phyloP scores from a whole-genome alignment of 2,329 filamentous ascomycete species.

The Magnaporthiopsis poae region DNA sequence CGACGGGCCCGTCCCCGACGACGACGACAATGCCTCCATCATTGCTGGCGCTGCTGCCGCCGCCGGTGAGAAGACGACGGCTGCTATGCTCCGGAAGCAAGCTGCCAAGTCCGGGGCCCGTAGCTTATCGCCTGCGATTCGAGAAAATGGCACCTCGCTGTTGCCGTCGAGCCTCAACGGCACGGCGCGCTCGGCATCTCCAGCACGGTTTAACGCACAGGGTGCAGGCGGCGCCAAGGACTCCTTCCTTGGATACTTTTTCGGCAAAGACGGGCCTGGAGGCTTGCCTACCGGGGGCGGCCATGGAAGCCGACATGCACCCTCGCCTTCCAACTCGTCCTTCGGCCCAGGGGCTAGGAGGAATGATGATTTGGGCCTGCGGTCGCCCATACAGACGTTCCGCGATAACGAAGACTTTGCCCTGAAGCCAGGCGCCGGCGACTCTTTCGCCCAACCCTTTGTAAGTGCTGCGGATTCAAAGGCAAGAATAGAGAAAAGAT shows the following conservation, averaged over 20 bases:
- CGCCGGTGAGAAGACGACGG: slow-evolving; percentile 41
- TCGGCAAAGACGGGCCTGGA: slow-evolving; percentile 75
- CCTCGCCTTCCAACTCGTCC: slow-evolving; percentile 67
- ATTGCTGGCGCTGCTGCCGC: slow-evolving; percentile 39
- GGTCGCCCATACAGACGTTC: slow-evolving; percentile 33
- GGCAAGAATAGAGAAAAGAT: too few species aligned
- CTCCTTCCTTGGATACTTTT: slow-evolving; percentile 97
- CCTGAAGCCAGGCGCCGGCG: slow-evolving; percentile 19
- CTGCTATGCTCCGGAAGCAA: slow-evolving; percentile 47
- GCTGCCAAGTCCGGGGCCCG: slow-evolving; percentile 42
- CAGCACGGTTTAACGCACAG: slow-evolving; percentile 51
- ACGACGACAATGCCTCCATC: slow-evolving; percentile 42
- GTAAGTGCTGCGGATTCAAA: slow-evolving; percentile 36
- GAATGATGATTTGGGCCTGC: slow-evolving; percentile 48
- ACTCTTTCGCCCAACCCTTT: slow-evolving; percentile 43
- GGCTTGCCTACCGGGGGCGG: slow-evolving; percentile 32
- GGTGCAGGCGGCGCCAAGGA: slow-evolving; percentile 60
- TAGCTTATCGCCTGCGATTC: slow-evolving; percentile 72
- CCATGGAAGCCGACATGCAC: slow-evolving; percentile 55
- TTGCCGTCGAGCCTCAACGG: slow-evolving; percentile 61
- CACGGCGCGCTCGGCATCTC: slow-evolving; percentile 45
- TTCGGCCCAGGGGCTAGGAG: slow-evolving; percentile 77
- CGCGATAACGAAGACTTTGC: slow-evolving; percentile 10
- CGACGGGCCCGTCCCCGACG: slow-evolving; percentile 49
- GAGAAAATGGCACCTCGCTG: slow-evolving; percentile 49